Conservation (phyloP, 2,329 filamentous ascomycete species). For the Colletotrichum endophyticum region DNA sequence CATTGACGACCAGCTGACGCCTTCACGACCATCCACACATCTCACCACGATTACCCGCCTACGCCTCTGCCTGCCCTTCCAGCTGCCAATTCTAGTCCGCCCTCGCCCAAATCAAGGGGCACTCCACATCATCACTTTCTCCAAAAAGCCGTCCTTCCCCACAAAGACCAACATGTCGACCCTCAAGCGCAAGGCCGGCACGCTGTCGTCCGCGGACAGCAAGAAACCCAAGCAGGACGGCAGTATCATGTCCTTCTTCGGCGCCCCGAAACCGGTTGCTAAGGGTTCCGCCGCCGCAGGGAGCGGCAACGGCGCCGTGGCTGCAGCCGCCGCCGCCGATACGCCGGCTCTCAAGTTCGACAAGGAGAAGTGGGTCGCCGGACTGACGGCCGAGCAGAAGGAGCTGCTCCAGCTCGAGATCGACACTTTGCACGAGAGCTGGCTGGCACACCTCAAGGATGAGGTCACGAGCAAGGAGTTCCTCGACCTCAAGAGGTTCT, state of each 20-base stretch:
- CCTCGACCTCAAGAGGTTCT: conserved; percentile 84
- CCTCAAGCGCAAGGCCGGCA: conserved; percentile 70
- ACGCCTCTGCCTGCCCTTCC: not conserved
- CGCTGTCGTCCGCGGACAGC: conserved; percentile 47
- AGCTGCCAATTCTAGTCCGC: not conserved
- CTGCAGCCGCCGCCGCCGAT: conserved; percentile 26
- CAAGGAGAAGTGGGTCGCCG: conserved; percentile 87
- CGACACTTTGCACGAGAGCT: conserved; percentile 87
- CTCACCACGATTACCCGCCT: not conserved
- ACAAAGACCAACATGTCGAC: conserved; percentile 50
- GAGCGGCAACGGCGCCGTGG: not conserved
- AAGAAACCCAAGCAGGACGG: conserved; percentile 79
- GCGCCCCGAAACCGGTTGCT: conserved; percentile 62
- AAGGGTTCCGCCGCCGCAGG: conserved; percentile 7
- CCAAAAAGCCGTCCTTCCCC: not conserved
- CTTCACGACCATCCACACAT: not conserved
- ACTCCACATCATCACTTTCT: not conserved
- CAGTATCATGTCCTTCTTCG: conserved; percentile 91
- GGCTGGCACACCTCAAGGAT: conserved; percentile 88
- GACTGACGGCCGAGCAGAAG: conserved; percentile 81
- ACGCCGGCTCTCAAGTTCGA: conserved; percentile 68
- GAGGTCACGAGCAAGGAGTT: conserved; percentile 83
- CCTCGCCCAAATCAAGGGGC: not conserved
- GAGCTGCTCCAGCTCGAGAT: conserved; percentile 87
- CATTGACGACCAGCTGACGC: not conserved